Evolutionary conservation across 1,284 basidiomycete genomes (phyloP), one percentile per base, ranked within the genome.

Genomic region (Ceratobasidium sp.): DNA sequence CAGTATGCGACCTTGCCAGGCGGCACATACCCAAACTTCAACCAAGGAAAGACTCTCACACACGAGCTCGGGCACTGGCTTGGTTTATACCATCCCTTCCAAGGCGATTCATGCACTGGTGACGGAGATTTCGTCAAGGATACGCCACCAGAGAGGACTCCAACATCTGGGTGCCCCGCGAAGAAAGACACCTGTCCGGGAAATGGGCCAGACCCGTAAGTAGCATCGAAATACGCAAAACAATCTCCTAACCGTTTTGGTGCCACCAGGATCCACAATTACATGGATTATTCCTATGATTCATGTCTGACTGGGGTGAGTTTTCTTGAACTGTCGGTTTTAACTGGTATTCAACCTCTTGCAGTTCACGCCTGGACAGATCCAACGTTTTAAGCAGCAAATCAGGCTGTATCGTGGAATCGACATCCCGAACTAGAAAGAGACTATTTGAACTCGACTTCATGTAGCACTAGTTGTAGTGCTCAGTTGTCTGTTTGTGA

Each of bases 11-110:
- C 81, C 0, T 71, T 82, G 0, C 82, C 81, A 1, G 81, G 82
- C 11, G 81, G 81, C 1, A 76, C 76, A 7, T 76, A 80, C 34
- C 25, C 67, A 1, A 77, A 79, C n/a, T 82, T 82, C 77, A 81
- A 82, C 70, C 43, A 79, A 70, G 82, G 82, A 25, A 79, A 80
- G 65, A 82, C 82, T 1, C 76, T 74, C 34, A 80, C 80, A 13
- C 82, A 83, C 62, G 82, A 83, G 76, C n/a, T n/a, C n/a, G n/a
- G n/a, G n/a, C n/a, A n/a, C n/a, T n/a, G n/a, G n/a, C 80, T 81
- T 56, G 81, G 82, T 2, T 76, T 82, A 40, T 82, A 81, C 71
- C 82, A 83, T 67, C 80, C 80, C 37, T 83, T 83, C 64, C 81
- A 83, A 51, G 82, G 81, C 15, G 81, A 81, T 7, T 61, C 40